Conservation (phyloP, 2,329 filamentous ascomycete genomes). For the Exophiala calicioides region DNA sequence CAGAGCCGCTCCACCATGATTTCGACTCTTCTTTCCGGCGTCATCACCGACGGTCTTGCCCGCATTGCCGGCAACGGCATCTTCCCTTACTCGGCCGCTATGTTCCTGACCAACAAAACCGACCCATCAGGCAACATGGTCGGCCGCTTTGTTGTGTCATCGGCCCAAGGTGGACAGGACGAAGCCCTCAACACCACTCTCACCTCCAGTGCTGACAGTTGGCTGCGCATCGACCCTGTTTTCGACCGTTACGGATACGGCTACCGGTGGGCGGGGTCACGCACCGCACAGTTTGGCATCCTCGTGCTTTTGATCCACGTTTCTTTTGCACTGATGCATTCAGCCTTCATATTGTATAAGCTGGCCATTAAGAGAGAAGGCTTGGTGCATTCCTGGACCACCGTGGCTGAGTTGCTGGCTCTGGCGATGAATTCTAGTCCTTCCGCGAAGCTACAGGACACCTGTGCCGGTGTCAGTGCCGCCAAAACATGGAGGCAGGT, state of each 20-base stretch:
- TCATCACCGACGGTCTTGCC: slow-evolving; percentile 22
- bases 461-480: slow-evolving; percentile 19
- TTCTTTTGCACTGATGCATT: slow-evolving; percentile 11
- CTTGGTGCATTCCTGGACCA: slow-evolving; percentile 22
- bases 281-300: slow-evolving; percentile 22
- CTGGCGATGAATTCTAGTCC: slow-evolving; percentile 23
- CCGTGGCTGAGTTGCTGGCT: slow-evolving; percentile 20
- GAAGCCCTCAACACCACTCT: slow-evolving; percentile 18
- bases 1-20: slow-evolving; percentile 19
- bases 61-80: slow-evolving; percentile 23
- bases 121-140: slow-evolving; percentile 11
- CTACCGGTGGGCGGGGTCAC: slow-evolving; percentile 20
- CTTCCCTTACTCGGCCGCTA: slow-evolving; percentile 20
- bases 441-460: slow-evolving; percentile 20
- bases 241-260: slow-evolving; percentile 24
- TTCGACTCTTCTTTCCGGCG: slow-evolving; percentile 18
- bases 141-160: slow-evolving; percentile 18
- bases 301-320: slow-evolving; percentile 20
- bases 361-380: slow-evolving; percentile 15
- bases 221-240: slow-evolving; percentile 22
- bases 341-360: slow-evolving; percentile 18
- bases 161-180: slow-evolving; percentile 19
- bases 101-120: slow-evolving; percentile 24
- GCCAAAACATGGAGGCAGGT: slow-evolving; percentile 16
- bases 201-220: slow-evolving; percentile 8